These are phyloP conservation scores for Castanea sativa DNA, from an alignment of 306 rosid genomes.

Conservation along the genomic window DNA sequence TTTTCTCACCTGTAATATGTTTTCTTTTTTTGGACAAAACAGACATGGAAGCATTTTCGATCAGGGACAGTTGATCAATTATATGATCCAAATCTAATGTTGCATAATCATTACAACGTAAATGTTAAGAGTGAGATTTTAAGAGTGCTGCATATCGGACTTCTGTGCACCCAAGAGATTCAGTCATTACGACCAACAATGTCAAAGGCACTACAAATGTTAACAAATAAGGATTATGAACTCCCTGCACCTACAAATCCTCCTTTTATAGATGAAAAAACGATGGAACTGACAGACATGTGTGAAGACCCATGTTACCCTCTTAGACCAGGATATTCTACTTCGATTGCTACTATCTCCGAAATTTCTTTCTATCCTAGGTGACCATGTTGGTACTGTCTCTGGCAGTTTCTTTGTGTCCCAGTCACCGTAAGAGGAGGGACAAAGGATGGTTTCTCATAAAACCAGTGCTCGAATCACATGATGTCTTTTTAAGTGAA, in stretches of 20 bases:
- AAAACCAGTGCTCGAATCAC: not conserved
- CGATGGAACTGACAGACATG: conserved; percentile 72
- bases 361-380: conserved; percentile 74
- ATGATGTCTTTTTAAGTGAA: not conserved
- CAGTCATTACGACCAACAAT: conserved; percentile 69
- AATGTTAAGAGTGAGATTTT: conserved; percentile 41
- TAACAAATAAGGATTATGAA: conserved; percentile 55
- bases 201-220: conserved; percentile 76
- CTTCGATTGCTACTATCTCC: conserved; percentile 65
- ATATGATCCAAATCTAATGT: conserved; percentile 63
- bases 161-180: conserved; percentile 83
- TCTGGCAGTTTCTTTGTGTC: not conserved
- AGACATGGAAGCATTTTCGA: conserved; percentile 89
- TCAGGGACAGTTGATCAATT: conserved; percentile 53
- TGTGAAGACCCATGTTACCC: conserved; percentile 42
- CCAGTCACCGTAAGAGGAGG: not conserved
- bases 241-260: conserved; percentile 81
- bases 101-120: conserved; percentile 36
- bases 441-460: not conserved
- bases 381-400: conserved; percentile 24
- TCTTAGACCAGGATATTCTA: conserved; percentile 29
- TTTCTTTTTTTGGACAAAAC: conserved; percentile 21
- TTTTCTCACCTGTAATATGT: not conserved
- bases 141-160: conserved; percentile 79
- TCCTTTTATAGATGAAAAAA: conserved; percentile 80